Evolutionary conservation across 345 rosid genomes (phyloP).

Genomic region (Angophora floribunda): DNA sequence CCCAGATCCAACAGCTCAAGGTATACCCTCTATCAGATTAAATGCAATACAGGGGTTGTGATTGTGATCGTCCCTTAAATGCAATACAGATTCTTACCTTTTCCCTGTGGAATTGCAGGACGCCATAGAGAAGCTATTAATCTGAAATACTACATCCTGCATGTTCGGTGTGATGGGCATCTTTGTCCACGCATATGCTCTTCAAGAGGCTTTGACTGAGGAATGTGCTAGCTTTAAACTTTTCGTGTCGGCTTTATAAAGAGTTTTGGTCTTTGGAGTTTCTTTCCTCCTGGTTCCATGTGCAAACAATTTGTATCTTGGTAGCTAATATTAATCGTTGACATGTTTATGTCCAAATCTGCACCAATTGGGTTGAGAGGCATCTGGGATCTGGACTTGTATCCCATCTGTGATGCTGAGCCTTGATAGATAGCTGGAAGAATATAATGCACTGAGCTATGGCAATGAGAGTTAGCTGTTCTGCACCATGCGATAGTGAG

Average conservation of each 20-base stretch:
- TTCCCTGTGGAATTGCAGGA: conserved; percentile 35
- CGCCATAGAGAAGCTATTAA: conserved; percentile 92
- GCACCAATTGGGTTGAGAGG: neutral
- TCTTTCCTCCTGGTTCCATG: neutral
- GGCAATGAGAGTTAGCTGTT: neutral
- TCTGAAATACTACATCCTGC: conserved; percentile 19
- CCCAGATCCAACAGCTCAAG: conserved; percentile 85
- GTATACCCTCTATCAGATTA: conserved; percentile 11
- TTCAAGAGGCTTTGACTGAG: conserved; percentile 64
- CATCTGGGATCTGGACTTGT: neutral
- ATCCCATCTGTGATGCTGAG: neutral
- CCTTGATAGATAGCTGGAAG: neutral
- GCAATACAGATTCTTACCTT: neutral
- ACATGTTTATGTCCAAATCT: neutral
- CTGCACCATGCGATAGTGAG: neutral
- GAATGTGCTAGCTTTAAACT: neutral
- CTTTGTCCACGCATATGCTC: conserved; percentile 18
- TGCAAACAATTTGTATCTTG: neutral
- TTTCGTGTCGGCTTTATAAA: neutral
- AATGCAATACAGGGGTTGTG: neutral
- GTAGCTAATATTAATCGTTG: neutral
- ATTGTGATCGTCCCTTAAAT: neutral
- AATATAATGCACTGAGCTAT: neutral
- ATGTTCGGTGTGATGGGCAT: conserved; percentile 87
- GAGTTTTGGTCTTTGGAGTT: neutral